Conservation (phyloP, 78 protist species). For the Cavenderia fasciculata region DNA sequence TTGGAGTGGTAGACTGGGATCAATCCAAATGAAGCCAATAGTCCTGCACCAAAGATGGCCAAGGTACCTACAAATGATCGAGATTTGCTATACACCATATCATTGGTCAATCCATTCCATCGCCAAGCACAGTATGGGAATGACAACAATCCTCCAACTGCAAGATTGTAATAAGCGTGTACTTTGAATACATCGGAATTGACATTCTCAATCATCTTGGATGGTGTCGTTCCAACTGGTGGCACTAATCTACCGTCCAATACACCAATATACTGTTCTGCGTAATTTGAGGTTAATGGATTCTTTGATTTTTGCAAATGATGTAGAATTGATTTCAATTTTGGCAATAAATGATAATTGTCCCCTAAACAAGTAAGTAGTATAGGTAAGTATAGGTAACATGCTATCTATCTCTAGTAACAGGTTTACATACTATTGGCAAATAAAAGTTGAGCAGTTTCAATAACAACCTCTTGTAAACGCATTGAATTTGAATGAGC, state of each 20-base stretch:
- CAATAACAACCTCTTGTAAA: slow-evolving; percentile 22
- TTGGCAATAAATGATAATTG: slow-evolving; percentile 39
- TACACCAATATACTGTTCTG: slow-evolving; percentile 42
- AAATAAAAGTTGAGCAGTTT: slow-evolving; percentile 37
- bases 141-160: slow-evolving; percentile 26
- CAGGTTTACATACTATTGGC: slow-evolving; percentile 31
- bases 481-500: slow-evolving; percentile 21
- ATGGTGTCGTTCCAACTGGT: slow-evolving; percentile 32
- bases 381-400: no score
- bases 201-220: neutral
- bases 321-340: neutral
- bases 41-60: slow-evolving; percentile 25
- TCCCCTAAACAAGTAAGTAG: no score
- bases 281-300: slow-evolving; percentile 26
- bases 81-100: slow-evolving; percentile 36
- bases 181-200: neutral
- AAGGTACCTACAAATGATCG: slow-evolving; percentile 30
- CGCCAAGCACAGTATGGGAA: slow-evolving; percentile 49
- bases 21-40: slow-evolving; percentile 21
- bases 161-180: slow-evolving; percentile 18
- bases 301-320: slow-evolving; percentile 41
- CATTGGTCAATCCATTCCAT: slow-evolving; percentile 52
- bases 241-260: slow-evolving; percentile 48
- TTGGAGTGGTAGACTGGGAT: slow-evolving; percentile 36
- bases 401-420: no score